These are phyloP conservation scores for Solanum boliviense DNA, from an alignment of 257 asterid species.

Conservation along the genomic window DNA sequence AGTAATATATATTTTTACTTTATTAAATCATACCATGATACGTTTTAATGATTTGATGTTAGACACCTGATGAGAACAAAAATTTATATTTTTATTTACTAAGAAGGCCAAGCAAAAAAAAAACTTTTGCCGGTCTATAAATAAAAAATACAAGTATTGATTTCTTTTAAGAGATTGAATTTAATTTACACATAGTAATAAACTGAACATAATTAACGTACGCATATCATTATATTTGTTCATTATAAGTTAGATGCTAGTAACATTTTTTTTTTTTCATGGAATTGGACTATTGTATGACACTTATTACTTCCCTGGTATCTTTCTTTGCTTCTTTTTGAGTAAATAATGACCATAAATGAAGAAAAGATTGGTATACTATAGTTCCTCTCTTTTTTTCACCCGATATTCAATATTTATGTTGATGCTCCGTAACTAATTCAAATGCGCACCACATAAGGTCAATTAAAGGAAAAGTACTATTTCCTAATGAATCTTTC, in stretches of 20 bases:
- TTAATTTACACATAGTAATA: not conserved
- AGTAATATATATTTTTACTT: not conserved
- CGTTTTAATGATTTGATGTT: not conserved
- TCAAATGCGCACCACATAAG: not conserved
- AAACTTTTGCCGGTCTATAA: not conserved
- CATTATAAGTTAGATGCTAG: not conserved
- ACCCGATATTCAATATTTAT: fast-evolving
- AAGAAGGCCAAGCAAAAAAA: not conserved
- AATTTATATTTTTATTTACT: not conserved
- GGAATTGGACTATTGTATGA: not conserved
- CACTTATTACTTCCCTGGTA: too few relatives aligned
- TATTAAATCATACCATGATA: not conserved
- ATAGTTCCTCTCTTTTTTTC: not conserved
- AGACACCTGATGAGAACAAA: not conserved
- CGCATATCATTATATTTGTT: not conserved
- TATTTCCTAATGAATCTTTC: too few relatives aligned
- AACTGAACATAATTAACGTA: not conserved
- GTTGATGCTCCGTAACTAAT: fast-evolving
- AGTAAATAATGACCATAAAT: not conserved
- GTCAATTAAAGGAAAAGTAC: not conserved
- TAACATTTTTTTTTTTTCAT: too few relatives aligned
- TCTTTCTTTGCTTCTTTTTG: not conserved
- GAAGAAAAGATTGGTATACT: not conserved
- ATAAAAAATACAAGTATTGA: not conserved
- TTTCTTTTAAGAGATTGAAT: not conserved